Conservation (phyloP, 495 filamentous ascomycete genomes). For the Lepraria neglecta region DNA sequence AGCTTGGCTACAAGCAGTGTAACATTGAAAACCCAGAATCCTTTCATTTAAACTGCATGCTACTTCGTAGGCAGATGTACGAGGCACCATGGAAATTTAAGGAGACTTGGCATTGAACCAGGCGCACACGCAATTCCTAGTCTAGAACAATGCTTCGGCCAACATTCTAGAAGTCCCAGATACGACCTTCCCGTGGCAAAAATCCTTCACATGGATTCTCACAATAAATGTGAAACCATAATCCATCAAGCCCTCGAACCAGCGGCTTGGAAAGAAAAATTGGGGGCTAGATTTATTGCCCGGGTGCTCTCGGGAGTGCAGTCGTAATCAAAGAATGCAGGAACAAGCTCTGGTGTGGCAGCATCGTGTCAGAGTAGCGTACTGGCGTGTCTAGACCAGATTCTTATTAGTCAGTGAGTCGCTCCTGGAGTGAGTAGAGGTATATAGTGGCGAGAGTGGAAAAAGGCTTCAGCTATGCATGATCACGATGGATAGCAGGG, state of each 20-base stretch:
- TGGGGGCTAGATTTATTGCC: neutral
- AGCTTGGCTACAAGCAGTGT: too few species aligned
- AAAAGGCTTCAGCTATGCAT: neutral
- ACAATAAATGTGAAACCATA: neutral
- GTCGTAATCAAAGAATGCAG: neutral
- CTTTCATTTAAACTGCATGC: neutral
- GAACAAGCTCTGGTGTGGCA: slow-evolving; percentile 1
- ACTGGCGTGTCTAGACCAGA: neutral
- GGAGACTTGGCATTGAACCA: neutral
- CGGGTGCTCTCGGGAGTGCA: neutral
- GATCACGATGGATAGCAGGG: neutral
- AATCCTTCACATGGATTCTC: neutral
- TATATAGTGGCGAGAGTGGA: neutral
- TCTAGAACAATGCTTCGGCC: neutral
- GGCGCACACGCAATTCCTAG: neutral
- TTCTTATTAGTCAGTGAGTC: neutral
- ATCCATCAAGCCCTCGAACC: neutral
- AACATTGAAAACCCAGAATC: too few species aligned
- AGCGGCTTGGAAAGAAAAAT: neutral
- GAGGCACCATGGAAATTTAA: neutral
- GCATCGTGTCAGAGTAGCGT: slow-evolving; percentile 9
- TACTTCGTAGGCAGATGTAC: neutral
- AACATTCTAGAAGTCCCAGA: neutral
- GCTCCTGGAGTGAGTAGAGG: neutral
- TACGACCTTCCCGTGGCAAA: neutral